These are phyloP conservation scores for Zarea fungicola DNA, from an alignment of 2,329 filamentous ascomycete species.

Conservation along the genomic window DNA sequence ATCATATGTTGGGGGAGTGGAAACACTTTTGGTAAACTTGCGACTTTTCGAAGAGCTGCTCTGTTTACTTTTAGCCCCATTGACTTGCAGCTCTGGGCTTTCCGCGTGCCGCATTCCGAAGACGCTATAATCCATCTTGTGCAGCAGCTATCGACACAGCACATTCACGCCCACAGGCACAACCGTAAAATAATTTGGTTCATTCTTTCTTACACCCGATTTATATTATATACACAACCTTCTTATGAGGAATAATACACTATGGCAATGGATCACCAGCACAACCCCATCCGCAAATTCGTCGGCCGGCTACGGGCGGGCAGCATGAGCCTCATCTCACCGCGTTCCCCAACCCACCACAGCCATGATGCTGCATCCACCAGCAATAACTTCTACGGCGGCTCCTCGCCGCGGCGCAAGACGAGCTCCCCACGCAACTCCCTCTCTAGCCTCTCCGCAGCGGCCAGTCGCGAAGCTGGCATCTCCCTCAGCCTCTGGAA, in stretches of 20 bases:
- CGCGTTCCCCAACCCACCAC: conserved; percentile 1
- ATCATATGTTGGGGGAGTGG: background rate
- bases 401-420: conserved; percentile 1
- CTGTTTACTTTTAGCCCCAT: background rate
- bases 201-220: no score
- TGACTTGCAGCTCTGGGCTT: conserved; percentile 3
- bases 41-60: background rate
- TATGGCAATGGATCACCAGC: conserved; percentile 1
- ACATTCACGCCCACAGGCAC: no score
- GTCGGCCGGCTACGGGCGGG: conserved; percentile 11
- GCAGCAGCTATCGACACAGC: no score
- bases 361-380: background rate
- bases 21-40: background rate
- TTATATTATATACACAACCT: background rate
- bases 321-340: conserved; percentile 11
- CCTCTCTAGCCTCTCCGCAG: background rate
- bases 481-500: conserved; percentile 29
- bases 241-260: background rate
- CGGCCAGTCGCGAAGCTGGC: conserved; percentile 14
- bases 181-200: no score
- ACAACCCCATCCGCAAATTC: conserved; percentile 7
- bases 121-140: conserved; percentile 1
- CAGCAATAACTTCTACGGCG: background rate
- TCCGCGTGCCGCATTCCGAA: conserved; percentile 1
- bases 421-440: conserved; percentile 7